phyloP scores from a whole-genome alignment of 2,329 filamentous ascomycete species.

The Sordariomycetes sp. region DNA sequence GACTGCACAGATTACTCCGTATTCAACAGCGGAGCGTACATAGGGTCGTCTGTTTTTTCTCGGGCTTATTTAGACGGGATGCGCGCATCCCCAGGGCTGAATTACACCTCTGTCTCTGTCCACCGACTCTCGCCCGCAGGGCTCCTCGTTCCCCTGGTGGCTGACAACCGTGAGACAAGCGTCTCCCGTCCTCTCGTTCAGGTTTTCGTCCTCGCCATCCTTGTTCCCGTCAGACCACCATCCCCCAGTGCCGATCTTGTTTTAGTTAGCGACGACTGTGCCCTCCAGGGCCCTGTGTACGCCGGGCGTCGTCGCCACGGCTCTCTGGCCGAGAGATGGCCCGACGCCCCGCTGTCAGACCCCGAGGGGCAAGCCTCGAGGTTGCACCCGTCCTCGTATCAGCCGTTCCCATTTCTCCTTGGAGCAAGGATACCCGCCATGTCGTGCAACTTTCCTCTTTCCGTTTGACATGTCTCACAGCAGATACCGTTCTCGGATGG shows the following conservation, averaged over 20 bases:
- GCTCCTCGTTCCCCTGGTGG: neutral
- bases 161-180: neutral
- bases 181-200: neutral
- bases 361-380: neutral
- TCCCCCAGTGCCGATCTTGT: neutral
- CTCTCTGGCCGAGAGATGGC: neutral
- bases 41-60: neutral
- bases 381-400: neutral
- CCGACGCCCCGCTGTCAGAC: neutral
- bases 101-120: neutral
- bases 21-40: neutral
- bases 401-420: too few relatives aligned
- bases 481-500: neutral
- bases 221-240: neutral
- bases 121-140: neutral
- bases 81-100: neutral
- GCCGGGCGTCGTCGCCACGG: neutral
- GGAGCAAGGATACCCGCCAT: neutral
- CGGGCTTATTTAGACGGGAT: neutral
- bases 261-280: neutral
- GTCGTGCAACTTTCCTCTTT: neutral
- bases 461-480: neutral
- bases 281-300: neutral
- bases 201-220: neutral
- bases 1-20: neutral